Evolutionary conservation across 345 rosid species (phyloP).

Genomic region (Linum lewisii): DNA sequence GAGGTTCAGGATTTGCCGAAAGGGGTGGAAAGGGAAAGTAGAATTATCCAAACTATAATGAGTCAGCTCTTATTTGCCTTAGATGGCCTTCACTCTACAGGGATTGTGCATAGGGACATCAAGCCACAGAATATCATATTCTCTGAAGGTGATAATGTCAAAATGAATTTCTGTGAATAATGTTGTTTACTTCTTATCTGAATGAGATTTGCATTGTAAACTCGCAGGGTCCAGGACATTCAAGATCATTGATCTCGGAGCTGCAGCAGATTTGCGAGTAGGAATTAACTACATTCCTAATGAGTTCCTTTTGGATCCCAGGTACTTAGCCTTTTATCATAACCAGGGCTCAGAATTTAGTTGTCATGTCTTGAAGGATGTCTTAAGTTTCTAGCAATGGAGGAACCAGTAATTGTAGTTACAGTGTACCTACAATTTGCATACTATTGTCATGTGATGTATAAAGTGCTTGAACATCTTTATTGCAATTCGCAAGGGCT

Average conservation of each 20-base stretch:
- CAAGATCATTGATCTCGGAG: slow-evolving; percentile 97
- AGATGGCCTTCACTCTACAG: slow-evolving; percentile 97
- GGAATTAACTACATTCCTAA: slow-evolving; percentile 96
- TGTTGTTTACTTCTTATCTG: slow-evolving; percentile 1
- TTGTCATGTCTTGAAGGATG: too few relatives aligned
- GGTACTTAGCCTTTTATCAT: slow-evolving; percentile 27
- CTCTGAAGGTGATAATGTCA: slow-evolving; percentile 65
- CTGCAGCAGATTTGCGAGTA: slow-evolving; percentile 91
- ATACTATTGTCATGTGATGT: too few relatives aligned
- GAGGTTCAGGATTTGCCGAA: slow-evolving; percentile 71
- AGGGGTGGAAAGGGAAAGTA: slow-evolving; percentile 80
- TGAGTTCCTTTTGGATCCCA: slow-evolving; percentile 92
- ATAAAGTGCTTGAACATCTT: too few relatives aligned
- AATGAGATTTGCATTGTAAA: slow-evolving; percentile 7
- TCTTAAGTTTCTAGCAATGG: too few relatives aligned
- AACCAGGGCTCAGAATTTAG: too few relatives aligned
- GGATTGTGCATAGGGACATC: slow-evolving; percentile 89
- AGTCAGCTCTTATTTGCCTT: slow-evolving; percentile 80
- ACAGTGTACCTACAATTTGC: too few relatives aligned
- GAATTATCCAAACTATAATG: slow-evolving; percentile 79
- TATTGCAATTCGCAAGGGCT: too few relatives aligned
- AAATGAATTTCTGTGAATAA: background rate
- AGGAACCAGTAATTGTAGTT: too few relatives aligned
- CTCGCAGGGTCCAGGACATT: slow-evolving; percentile 68
- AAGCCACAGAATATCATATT: slow-evolving; percentile 92